Evolutionary conservation across 805 yeast species (phyloP).

Genomic region (Grigorovia transvaalensis): DNA sequence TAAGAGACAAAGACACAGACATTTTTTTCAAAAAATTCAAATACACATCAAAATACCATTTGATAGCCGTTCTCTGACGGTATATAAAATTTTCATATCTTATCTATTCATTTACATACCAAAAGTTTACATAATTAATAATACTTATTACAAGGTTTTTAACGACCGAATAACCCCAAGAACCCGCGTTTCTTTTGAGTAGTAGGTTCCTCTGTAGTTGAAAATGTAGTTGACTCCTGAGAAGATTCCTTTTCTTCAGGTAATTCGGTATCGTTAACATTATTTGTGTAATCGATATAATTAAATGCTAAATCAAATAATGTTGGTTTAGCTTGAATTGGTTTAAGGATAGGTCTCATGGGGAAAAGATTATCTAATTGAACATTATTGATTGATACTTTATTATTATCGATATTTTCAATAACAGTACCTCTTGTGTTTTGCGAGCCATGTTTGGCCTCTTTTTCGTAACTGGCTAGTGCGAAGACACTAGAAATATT

Average conservation of each 20-base stretch:
- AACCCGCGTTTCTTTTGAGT: constrained; percentile 48
- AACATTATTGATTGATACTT: constrained; percentile 9
- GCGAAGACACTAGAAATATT: constrained; percentile 25
- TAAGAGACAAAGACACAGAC: neutral
- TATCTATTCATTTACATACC: neutral
- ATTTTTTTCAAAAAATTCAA: neutral
- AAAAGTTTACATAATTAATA: too few relatives aligned
- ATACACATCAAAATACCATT: too few relatives aligned
- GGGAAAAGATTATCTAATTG: constrained; percentile 21
- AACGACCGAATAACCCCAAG: constrained; percentile 63
- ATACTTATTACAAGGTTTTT: neutral
- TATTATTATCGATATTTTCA: constrained; percentile 27
- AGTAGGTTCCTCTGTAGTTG: constrained; percentile 1
- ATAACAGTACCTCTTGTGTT: constrained; percentile 25
- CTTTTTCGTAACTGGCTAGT: constrained; percentile 29
- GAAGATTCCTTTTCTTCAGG: neutral
- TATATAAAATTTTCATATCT: neutral
- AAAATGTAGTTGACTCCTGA: constrained; percentile 9
- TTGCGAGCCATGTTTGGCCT: constrained; percentile 6
- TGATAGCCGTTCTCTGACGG: neutral
- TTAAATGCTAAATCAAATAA: constrained; percentile 85
- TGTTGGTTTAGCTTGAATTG: constrained; percentile 77
- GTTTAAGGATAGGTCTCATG: constrained; percentile 36
- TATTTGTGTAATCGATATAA: constrained; percentile 46
- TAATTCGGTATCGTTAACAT: constrained; percentile 3